These are phyloP conservation scores for Cytospora leucostoma DNA, from an alignment of 2,329 filamentous ascomycete genomes.

Conservation along the genomic window DNA sequence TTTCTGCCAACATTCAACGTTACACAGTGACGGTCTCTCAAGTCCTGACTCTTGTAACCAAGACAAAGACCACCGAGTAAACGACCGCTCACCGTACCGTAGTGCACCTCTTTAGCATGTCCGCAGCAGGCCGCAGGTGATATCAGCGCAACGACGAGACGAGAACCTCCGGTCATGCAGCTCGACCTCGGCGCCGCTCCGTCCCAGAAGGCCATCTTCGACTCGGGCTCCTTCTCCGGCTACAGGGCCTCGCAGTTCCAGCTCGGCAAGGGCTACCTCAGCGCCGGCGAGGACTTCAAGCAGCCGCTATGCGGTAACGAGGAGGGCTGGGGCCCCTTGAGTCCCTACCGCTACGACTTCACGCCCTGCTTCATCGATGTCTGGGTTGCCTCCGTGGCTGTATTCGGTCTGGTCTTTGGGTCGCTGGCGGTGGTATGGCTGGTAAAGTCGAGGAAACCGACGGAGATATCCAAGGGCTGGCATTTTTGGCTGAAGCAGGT, in stretches of 20 bases:
- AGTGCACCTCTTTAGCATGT: conserved; percentile 11
- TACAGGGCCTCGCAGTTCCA: conserved; percentile 49
- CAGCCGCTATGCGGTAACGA: conserved; percentile 84
- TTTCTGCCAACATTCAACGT: background rate
- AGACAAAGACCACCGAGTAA: background rate
- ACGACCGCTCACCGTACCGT: background rate
- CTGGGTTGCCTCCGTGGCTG: conserved; percentile 76
- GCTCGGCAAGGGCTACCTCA: conserved; percentile 63
- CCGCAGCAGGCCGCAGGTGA: conserved; percentile 14
- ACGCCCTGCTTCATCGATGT: conserved; percentile 97
- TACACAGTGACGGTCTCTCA: background rate
- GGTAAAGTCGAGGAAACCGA: conserved; percentile 65
- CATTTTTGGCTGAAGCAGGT: conserved; percentile 94
- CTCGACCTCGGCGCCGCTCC: conserved; percentile 24
- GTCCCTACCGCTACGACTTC: conserved; percentile 84
- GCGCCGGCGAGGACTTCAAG: conserved; percentile 47
- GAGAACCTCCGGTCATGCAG: conserved; percentile 23
- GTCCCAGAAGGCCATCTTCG: conserved; percentile 35
- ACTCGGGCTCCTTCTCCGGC: conserved; percentile 64
- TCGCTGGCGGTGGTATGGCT: conserved; percentile 79
- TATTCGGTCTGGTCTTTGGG: conserved; percentile 78
- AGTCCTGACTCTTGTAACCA: background rate
- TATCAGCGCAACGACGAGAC: conserved; percentile 11
- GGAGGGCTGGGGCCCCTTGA: conserved; percentile 95
- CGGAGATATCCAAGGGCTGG: conserved; percentile 76